phyloP scores from a whole-genome alignment of 306 rosid species.

The Vigna radiata region DNA sequence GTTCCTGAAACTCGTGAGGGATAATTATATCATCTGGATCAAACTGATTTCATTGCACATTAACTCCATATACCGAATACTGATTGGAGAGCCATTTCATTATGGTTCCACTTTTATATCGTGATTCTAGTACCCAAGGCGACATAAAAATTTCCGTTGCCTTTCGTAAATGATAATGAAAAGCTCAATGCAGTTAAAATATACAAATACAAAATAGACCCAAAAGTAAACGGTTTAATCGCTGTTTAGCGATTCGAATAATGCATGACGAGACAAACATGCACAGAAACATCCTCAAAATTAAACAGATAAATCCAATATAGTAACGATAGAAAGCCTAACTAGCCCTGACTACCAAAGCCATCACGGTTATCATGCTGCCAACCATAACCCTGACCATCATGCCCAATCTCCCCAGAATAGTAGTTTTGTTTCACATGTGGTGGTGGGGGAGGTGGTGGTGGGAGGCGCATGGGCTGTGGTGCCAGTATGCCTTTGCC shows the following conservation, averaged over 20 bases:
- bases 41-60: neutral
- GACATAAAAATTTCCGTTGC: neutral
- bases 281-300: conserved; percentile 37
- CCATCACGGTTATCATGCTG: conserved; percentile 70
- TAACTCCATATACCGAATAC: neutral
- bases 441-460: conserved; percentile 76
- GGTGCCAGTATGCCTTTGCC: conserved; percentile 75
- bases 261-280: conserved; percentile 22
- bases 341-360: conserved; percentile 65
- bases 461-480: conserved; percentile 63
- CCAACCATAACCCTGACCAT: conserved; percentile 72
- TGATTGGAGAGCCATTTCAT: neutral
- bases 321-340: conserved; percentile 28
- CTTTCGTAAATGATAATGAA: conserved; percentile 27
- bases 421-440: conserved; percentile 67
- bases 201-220: conserved; percentile 37
- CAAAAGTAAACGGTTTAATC: conserved; percentile 19
- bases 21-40: neutral
- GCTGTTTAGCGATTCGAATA: conserved; percentile 29
- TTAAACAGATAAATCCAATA: conserved; percentile 24
- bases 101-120: neutral
- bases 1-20: neutral
- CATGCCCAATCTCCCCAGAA: conserved; percentile 66
- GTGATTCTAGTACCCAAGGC: neutral
- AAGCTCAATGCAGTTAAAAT: conserved; percentile 37